Evolutionary conservation across 805 yeast genomes (phyloP).

Genomic region (Yarrowia deformans): DNA sequence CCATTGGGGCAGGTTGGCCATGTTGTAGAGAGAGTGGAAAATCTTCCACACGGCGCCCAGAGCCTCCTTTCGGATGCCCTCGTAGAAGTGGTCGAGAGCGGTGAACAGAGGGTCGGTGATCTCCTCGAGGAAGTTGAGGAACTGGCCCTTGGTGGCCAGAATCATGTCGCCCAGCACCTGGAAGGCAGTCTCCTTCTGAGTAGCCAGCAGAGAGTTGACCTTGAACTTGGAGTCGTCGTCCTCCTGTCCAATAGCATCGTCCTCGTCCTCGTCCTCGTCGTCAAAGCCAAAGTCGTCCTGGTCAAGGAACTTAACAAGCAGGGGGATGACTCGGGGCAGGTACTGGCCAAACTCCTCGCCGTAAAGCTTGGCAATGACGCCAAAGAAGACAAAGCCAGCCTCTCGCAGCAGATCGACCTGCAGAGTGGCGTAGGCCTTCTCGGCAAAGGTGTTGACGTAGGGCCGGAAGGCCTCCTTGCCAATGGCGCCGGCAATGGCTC

Average conservation of each 20-base stretch:
- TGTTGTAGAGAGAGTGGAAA: slow-evolving; percentile 65
- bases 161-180: slow-evolving; percentile 90
- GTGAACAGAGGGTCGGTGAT: slow-evolving; percentile 67
- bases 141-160: slow-evolving; percentile 80
- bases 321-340: slow-evolving; percentile 82
- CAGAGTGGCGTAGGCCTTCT: slow-evolving; percentile 83
- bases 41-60: slow-evolving; percentile 83
- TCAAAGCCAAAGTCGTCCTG: slow-evolving; percentile 73
- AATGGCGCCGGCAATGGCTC: slow-evolving; percentile 96
- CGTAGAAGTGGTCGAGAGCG: slow-evolving; percentile 82
- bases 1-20: slow-evolving; percentile 48
- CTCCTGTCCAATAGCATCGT: slow-evolving; percentile 50
- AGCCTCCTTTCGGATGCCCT: slow-evolving; percentile 88
- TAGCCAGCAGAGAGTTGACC: slow-evolving; percentile 92
- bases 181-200: slow-evolving; percentile 95
- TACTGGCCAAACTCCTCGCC: slow-evolving; percentile 88
- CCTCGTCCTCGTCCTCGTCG: slow-evolving; percentile 53
- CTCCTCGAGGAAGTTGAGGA: slow-evolving; percentile 75
- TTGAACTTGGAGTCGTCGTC: slow-evolving; percentile 71
- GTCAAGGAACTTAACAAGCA: slow-evolving; percentile 79
- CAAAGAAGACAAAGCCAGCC: slow-evolving; percentile 90
- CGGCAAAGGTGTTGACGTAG: slow-evolving; percentile 85
- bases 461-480: slow-evolving; percentile 88
- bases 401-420: slow-evolving; percentile 85
- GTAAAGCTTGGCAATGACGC: slow-evolving; percentile 93